Percentiles rank a stretch among this genome's conserved stretches.
Conservation (phyloP, 768 basidiomycete genomes). For the Sporobolomyces roseus region DNA sequence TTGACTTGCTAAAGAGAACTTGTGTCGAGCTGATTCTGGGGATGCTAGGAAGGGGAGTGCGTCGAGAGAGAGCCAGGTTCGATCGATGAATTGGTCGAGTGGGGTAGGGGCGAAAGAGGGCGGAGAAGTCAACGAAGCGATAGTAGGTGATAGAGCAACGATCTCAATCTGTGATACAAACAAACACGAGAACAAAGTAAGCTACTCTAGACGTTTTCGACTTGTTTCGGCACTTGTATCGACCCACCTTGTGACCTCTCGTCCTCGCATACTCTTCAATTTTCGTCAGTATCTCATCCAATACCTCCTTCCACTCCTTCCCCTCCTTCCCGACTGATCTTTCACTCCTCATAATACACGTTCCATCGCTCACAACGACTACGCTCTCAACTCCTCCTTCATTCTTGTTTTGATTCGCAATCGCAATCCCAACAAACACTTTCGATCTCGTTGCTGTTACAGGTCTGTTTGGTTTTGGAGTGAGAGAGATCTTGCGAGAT, state of each 20-base stretch:
- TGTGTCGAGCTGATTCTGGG: background rate
- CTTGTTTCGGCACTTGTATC: background rate
- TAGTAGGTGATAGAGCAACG: background rate
- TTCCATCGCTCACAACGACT: background rate
- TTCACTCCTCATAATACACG: background rate
- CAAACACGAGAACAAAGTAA: too few species aligned
- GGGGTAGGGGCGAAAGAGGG: background rate
- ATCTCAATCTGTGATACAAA: background rate
- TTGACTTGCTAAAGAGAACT: constrained; percentile 28
- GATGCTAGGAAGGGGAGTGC: constrained; percentile 26
- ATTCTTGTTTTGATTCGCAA: too few species aligned
- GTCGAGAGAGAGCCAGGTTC: constrained; percentile 35
- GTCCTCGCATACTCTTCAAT: background rate
- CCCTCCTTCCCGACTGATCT: background rate
- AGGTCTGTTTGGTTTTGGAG: background rate
- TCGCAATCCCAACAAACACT: constrained; percentile 1
- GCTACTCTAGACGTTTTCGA: too few species aligned
- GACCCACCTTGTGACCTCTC: constrained; percentile 3
- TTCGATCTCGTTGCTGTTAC: background rate
- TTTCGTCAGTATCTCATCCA: background rate
- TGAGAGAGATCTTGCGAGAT: constrained; percentile 1
- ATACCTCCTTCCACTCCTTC: background rate
- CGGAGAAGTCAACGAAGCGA: background rate
- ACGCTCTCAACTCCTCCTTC: background rate
- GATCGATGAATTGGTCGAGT: background rate